Percentiles rank a stretch among this genome's conserved stretches.
These are phyloP conservation scores for Albifimbria verrucaria DNA, from an alignment of 2,329 filamentous ascomycete species.

Conservation along the genomic window DNA sequence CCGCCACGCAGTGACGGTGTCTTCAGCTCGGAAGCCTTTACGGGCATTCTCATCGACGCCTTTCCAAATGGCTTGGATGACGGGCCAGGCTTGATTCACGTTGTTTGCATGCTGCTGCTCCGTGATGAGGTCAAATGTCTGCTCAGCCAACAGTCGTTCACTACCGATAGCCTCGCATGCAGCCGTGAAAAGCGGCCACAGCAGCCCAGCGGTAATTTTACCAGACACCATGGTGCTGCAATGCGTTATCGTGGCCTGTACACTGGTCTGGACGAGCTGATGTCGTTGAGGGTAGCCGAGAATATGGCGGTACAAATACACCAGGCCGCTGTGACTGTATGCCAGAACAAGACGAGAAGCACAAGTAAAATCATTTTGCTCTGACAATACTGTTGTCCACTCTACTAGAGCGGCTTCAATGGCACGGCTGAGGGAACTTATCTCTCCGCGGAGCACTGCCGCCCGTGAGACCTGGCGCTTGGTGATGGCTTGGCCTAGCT, in stretches of 20 bases:
- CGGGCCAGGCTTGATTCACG: background rate
- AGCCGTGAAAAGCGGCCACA: conserved; percentile 1
- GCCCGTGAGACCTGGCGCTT: background rate
- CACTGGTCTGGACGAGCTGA: background rate
- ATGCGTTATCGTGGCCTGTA: background rate
- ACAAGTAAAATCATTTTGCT: background rate
- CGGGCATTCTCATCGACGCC: background rate
- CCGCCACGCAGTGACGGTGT: background rate
- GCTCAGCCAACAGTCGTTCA: background rate
- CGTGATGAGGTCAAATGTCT: background rate
- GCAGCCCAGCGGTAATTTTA: background rate
- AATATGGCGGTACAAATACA: background rate
- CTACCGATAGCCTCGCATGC: background rate
- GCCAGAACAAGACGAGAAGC: background rate
- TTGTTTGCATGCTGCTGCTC: background rate
- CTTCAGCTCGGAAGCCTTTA: background rate
- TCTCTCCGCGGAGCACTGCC: background rate
- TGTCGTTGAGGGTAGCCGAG: conserved; percentile 1
- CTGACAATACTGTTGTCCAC: background rate
- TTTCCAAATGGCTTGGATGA: background rate
- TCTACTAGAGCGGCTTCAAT: background rate
- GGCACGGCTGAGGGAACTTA: background rate
- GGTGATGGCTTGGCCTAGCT: background rate
- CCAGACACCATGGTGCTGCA: background rate
- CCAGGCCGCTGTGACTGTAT: conserved; percentile 1